These are phyloP conservation scores for Fulvia fulva DNA, from an alignment of 2,329 filamentous ascomycete genomes.

Conservation along the genomic window DNA sequence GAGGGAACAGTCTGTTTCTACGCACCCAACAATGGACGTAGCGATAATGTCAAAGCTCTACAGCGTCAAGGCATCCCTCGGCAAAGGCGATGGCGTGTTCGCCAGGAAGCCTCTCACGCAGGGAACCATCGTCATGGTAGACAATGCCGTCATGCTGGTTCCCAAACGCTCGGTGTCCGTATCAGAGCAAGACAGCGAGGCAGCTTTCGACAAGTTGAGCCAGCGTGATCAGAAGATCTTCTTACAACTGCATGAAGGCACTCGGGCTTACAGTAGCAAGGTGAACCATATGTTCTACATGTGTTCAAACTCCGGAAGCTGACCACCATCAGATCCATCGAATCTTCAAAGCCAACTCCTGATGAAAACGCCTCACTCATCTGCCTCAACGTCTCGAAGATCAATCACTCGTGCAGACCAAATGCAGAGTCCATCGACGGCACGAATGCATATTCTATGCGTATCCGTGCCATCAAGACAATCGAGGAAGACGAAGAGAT, in stretches of 20 bases:
- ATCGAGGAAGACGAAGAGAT: slow-evolving; percentile 56
- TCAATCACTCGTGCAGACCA: slow-evolving; percentile 60
- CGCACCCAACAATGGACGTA: neutral
- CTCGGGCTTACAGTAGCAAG: neutral
- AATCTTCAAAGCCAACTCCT: neutral
- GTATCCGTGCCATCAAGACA: slow-evolving; percentile 48
- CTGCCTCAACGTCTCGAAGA: neutral
- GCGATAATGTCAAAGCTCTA: neutral
- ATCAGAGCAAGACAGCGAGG: neutral
- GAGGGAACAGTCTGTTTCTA: neutral
- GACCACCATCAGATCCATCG: neutral
- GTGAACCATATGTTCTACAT: neutral
- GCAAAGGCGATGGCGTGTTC: neutral
- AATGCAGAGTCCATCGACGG: slow-evolving; percentile 53
- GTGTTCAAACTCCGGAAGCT: neutral
- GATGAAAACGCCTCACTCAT: neutral
- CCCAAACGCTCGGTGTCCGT: neutral
- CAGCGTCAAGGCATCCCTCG: neutral
- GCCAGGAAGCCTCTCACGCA: neutral
- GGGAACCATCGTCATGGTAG: neutral
- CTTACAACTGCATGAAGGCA: neutral
- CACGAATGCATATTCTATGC: slow-evolving; percentile 28
- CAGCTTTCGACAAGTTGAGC: neutral
- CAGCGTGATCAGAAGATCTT: neutral
- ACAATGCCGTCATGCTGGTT: neutral